These are phyloP conservation scores for Cyclotella choctawhatcheeana DNA, from an alignment of 108 stramenopile species.

Conservation along the genomic window DNA sequence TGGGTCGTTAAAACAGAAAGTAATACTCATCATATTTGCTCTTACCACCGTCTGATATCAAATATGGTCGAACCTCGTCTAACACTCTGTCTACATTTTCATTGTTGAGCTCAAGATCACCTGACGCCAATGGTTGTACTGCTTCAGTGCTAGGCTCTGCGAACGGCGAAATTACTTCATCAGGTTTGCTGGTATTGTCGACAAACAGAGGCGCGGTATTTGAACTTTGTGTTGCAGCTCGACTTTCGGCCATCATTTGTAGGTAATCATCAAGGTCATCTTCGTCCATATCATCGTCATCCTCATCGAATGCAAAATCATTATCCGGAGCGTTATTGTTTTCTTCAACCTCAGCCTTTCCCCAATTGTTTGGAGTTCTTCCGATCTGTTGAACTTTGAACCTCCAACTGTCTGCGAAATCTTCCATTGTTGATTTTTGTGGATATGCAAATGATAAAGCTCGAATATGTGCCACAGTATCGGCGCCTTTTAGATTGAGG, in stretches of 20 bases:
- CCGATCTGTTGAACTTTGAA: constrained; percentile 54
- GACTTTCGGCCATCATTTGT: constrained; percentile 64
- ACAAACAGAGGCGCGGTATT: constrained; percentile 37
- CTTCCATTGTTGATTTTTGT: constrained; percentile 79
- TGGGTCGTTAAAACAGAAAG: neutral
- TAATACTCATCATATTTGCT: neutral
- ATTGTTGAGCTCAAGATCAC: constrained; percentile 68
- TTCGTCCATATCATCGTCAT: constrained; percentile 81
- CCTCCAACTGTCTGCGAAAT: constrained; percentile 74
- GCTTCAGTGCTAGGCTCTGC: constrained; percentile 31
- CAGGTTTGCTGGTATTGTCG: constrained; percentile 26
- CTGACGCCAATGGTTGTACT: constrained; percentile 12
- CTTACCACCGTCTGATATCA: constrained; percentile 89
- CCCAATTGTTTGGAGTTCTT: constrained; percentile 45
- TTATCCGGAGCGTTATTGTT: neutral
- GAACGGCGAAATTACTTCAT: constrained; percentile 64
- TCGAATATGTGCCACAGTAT: constrained; percentile 65
- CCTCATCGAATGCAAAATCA: constrained; percentile 57
- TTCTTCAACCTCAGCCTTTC: constrained; percentile 15
- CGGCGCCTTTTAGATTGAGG: constrained; percentile 36
- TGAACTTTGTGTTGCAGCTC: constrained; percentile 24
- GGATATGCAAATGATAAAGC: constrained; percentile 78
- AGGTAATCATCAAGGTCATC: constrained; percentile 72
- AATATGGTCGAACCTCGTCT: constrained; percentile 95
- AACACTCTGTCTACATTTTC: constrained; percentile 94